Base-by-base conservation (phyloP, 2,329 filamentous ascomycete species). In the Calonectria crousiana region DNA sequence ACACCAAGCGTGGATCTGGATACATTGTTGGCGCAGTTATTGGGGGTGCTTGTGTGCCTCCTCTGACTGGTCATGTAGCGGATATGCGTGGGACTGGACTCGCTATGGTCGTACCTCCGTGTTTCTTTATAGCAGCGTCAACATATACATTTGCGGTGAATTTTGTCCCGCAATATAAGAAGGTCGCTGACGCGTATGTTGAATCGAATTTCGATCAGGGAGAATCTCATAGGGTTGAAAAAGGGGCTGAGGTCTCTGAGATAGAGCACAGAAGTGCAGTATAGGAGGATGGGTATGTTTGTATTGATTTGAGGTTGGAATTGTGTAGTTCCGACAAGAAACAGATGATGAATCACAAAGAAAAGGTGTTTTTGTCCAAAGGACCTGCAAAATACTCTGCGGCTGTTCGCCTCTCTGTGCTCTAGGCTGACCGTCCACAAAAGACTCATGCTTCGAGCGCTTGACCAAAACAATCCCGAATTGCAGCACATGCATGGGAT, bases 1-100 rank as follows among this genome's bases (percentile, higher is more conserved):
- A 96, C 85, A 94, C 93, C 38, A 95, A 96, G 87, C 90, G 93
- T 73, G 94, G 94, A 1, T 92, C 92, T 3, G 93, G 93, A 6
- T 93, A 91, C 82, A 92, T 86, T 72, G 89, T 95, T 2, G 92
- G 88, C 6, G 93, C 92, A 77, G 93, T 96, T 0, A 88, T 90
- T 18, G 94, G 94, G 18, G 94, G 94, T 71, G 94, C 94, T 2
- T 89, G 91, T 36, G 93, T 96, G 9, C 94, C 94, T 1, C 92
- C 94, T 0, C 87, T 95, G 36, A 89, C 93, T 3, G 94, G 93
- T 44, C 90, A 88, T 13, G 93, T 92, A 1, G 91, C 93, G 6
- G 94, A 96, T 80, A 81, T 84, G 70, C 87, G 91, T 72, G 84
- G 89, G 52, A 93, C 92, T 3, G 90, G 89, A 0, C 84, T 90